phyloP scores from a whole-genome alignment of 192 early-diverging fungal species.

The Mortierella claussenii region DNA sequence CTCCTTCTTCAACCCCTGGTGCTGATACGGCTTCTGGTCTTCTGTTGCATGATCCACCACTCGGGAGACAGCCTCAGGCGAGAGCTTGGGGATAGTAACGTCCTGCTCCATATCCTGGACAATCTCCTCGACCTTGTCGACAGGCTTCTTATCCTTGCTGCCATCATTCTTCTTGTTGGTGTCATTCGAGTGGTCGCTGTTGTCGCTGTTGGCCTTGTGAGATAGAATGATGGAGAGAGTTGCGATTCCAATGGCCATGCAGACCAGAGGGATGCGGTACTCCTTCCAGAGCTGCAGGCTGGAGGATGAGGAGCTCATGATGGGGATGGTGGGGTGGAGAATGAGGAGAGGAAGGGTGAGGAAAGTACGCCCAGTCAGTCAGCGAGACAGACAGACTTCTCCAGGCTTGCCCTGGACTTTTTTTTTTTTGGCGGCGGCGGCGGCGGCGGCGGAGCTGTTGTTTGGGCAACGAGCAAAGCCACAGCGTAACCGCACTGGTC shows the following conservation, averaged over 20 bases:
- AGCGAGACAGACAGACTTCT: neutral
- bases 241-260: slow-evolving; percentile 46
- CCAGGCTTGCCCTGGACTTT: neutral
- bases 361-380: neutral
- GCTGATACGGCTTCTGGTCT: slow-evolving; percentile 27
- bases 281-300: slow-evolving; percentile 48
- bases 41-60: slow-evolving; percentile 6
- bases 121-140: slow-evolving; percentile 23
- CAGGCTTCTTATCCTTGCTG: neutral
- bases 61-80: slow-evolving; percentile 6
- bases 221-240: slow-evolving; percentile 45
- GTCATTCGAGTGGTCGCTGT: slow-evolving; percentile 1
- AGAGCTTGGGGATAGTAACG: slow-evolving; percentile 19
- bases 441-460: too few relatives aligned
- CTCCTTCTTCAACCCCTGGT: slow-evolving; percentile 48
- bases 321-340: neutral
- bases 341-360: neutral
- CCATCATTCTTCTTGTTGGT: neutral
- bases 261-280: slow-evolving; percentile 51
- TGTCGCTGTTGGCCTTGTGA: slow-evolving; percentile 17
- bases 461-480: neutral
- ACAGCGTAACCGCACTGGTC: too few relatives aligned
- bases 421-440: neutral
- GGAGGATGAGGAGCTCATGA: slow-evolving; percentile 37
- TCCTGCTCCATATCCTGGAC: slow-evolving; percentile 42